These are phyloP conservation scores for Parachaetomium inaequale DNA, from an alignment of 495 filamentous ascomycete genomes.

Conservation along the genomic window DNA sequence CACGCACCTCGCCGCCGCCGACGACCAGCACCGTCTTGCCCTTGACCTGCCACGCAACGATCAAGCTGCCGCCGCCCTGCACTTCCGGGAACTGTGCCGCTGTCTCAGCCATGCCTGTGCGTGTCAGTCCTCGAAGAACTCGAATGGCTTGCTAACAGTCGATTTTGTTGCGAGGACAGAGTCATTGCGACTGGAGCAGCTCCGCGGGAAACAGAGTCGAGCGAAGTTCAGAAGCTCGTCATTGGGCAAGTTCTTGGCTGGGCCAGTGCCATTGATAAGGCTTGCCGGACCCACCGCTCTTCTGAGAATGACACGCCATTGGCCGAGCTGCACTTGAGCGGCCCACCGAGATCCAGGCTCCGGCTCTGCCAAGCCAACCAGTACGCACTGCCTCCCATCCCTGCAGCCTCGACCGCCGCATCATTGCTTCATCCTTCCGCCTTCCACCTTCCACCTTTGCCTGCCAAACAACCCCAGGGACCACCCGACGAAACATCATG, in stretches of 20 bases:
- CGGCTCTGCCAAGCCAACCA: conserved; percentile 12
- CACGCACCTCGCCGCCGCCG: conserved; percentile 82
- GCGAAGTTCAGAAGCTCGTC: neutral
- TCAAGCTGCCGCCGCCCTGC: conserved; percentile 85
- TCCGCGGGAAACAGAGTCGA: neutral
- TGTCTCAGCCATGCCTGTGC: conserved; percentile 47
- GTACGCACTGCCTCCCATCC: neutral
- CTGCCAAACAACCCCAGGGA: neutral
- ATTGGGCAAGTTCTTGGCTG: neutral
- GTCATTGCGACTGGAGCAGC: neutral
- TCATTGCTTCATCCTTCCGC: neutral
- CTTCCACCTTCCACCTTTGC: neutral
- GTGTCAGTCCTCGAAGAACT: neutral
- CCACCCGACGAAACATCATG: conserved; percentile 4
- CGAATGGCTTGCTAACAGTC: neutral
- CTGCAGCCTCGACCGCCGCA: neutral
- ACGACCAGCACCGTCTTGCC: conserved; percentile 81
- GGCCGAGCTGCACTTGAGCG: neutral
- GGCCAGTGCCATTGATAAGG: conserved; percentile 5
- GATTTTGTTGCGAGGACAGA: neutral
- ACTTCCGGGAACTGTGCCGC: conserved; percentile 63
- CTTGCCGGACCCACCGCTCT: neutral
- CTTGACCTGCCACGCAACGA: conserved; percentile 90
- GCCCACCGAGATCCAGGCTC: neutral
- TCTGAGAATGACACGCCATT: neutral